Conservation (phyloP, 1,284 basidiomycete genomes). For the Rhizoctonia solani region DNA sequence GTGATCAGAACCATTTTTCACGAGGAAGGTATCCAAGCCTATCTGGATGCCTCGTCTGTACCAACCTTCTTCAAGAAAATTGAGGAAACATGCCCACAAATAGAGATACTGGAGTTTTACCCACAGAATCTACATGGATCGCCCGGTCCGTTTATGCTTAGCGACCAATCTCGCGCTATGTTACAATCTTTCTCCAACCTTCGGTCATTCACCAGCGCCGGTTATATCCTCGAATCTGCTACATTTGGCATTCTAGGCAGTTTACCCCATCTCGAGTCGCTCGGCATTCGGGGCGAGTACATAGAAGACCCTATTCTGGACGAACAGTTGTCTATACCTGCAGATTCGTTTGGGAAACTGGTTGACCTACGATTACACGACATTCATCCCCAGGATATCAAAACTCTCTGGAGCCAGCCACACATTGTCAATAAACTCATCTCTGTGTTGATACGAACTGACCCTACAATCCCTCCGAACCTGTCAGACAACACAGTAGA, state of each 20-base stretch:
- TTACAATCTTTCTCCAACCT: not conserved
- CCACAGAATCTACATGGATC: not conserved
- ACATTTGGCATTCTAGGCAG: not conserved
- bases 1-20: not conserved
- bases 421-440: not conserved
- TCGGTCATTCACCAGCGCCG: not conserved
- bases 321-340: not conserved
- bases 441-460: not conserved
- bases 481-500: not conserved
- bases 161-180: not conserved
- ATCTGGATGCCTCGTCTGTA: not conserved
- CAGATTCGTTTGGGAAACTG: not conserved
- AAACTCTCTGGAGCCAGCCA: not conserved
- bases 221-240: not conserved
- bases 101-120: not conserved
- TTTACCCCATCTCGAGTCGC: not conserved
- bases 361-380: not conserved
- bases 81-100: not conserved
- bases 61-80: not conserved
- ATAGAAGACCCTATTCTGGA: not conserved
- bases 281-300: not conserved
- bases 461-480: not conserved
- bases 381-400: not conserved
- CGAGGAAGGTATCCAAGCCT: not conserved
- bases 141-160: no score